phyloP scores from a whole-genome alignment of 352 stramenopile species.

The Phytopythium helicoides region DNA sequence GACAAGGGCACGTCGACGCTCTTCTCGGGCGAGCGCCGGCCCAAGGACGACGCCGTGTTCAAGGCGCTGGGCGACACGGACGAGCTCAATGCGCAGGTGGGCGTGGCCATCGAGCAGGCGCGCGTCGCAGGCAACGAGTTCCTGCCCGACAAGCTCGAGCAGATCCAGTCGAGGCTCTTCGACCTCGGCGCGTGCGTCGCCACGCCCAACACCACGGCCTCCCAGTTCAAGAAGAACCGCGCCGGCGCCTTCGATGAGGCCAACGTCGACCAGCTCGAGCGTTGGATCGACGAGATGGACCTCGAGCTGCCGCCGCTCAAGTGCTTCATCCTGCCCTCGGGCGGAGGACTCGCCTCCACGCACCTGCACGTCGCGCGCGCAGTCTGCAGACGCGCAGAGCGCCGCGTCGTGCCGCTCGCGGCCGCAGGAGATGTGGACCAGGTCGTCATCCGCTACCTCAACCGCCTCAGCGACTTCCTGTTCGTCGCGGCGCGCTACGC shows the following conservation, averaged over 20 bases:
- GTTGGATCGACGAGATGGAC: conserved; percentile 91
- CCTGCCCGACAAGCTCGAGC: conserved; percentile 62
- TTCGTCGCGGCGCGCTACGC: conserved; percentile 79
- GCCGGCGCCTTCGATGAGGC: conserved; percentile 53
- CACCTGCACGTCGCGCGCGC: conserved; percentile 85
- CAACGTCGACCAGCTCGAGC: conserved; percentile 67
- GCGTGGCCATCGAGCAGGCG: conserved; percentile 57
- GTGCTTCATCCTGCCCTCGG: conserved; percentile 86
- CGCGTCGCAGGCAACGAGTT: conserved; percentile 32
- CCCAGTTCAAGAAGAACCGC: conserved; percentile 63
- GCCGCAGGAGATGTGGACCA: conserved; percentile 66
- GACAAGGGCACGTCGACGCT: conserved; percentile 92
- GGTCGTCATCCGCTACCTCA: conserved; percentile 80
- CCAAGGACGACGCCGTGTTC: conserved; percentile 88
- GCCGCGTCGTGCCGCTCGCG: conserved; percentile 79
- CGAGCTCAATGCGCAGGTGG: conserved; percentile 86
- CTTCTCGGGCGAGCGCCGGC: conserved; percentile 86
- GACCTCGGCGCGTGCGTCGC: conserved; percentile 89
- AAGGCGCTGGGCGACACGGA: conserved; percentile 90
- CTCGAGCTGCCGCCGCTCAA: conserved; percentile 71
- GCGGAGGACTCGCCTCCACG: conserved; percentile 70
- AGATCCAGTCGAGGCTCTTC: conserved; percentile 90
- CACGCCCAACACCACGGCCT: conserved; percentile 69
- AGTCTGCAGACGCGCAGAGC: conserved; percentile 86
- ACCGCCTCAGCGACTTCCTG: conserved; percentile 86